Base-by-base conservation (phyloP, 495 filamentous ascomycete species). In the Penicillium crystallinum region DNA sequence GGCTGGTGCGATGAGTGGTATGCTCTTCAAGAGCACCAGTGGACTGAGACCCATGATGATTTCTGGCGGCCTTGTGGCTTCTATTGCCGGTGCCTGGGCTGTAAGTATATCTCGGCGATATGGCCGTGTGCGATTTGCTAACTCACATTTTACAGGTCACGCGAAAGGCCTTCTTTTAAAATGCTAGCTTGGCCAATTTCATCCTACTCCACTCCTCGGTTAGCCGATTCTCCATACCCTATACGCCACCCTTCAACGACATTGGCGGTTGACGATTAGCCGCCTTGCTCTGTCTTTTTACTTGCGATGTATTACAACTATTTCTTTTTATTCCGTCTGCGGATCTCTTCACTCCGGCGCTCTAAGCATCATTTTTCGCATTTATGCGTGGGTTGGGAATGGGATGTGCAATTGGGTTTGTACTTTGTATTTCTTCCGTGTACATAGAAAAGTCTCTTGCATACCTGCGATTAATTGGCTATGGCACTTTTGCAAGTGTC, bases 21-120 rank as follows among this genome's bases (percentile, higher is more conserved):
- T 90, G 82, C 53, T 97, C 30, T 98, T 97, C 74, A 97, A 96
- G 81, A 92, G 90, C 61, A 97, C 95, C 14, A 81, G 86, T 62
- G 93, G 93, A 10, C 31, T 91, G 25, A 82, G 85, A 75, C 90
- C 90, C 21, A 96, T 97, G 91, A 73, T 90, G 78, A 93, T 96
- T 61, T 95, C 89, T 25, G 87, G 90, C 31, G 85, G 86, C 54
- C 82, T 98, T 44, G 90, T 97, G 52, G 93, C 85, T 35, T 77
- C 81, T 14, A 80, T 89, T 49, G 93, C 93, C 29, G 92, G 89
- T 49, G 80, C 70, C 45, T 98, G 93, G 93, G 82, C 89, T 59
- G 90, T 97, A 83, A 62, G 87, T 82, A 52, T 38, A 22, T 31
- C 10, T 4, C 9, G 10, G 14, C 14, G 35, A 30, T 43, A 4